A percentile compares a stretch with the other conserved stretches of the same genome.
These are phyloP conservation scores for Cladosporium halotolerans DNA, from an alignment of 2,329 filamentous ascomycete species.

Conservation along the genomic window DNA sequence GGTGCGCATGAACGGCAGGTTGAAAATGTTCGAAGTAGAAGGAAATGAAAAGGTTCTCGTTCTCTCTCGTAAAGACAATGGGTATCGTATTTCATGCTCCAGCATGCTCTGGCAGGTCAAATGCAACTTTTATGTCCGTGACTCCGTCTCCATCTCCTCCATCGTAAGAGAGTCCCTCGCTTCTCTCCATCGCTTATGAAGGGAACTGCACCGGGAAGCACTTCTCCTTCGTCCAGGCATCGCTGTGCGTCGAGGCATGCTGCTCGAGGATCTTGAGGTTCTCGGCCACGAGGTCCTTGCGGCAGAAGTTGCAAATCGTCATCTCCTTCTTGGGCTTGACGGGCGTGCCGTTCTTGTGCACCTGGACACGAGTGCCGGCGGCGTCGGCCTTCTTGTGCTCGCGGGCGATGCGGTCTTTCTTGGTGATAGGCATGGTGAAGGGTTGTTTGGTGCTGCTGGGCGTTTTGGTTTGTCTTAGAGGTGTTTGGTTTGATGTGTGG, in stretches of 20 bases:
- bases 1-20: no score
- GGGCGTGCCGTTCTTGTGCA: constrained; percentile 51
- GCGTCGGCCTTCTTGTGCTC: constrained; percentile 53
- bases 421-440: constrained; percentile 41
- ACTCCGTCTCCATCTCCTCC: no score
- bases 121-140: not conserved
- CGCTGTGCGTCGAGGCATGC: constrained; percentile 48
- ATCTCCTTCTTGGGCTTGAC: constrained; percentile 51
- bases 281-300: constrained; percentile 24
- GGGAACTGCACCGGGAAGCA: constrained; percentile 50
- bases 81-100: not conserved
- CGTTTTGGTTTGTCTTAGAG: not conserved
- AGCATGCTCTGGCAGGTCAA: not conserved
- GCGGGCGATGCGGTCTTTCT: constrained; percentile 47
- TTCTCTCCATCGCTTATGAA: not conserved
- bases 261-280: constrained; percentile 40
- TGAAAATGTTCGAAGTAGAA: not conserved
- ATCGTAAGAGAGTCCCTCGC: no score
- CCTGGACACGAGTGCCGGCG: constrained; percentile 48
- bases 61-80: not conserved
- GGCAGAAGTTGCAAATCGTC: constrained; percentile 32
- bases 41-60: not conserved
- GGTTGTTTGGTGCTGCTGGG: not conserved
- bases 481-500: not conserved
- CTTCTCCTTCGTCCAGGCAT: constrained; percentile 53